Evolutionary conservation across 116 monocot genomes (phyloP), one percentile per base, ranked within the genome.

Genomic region (Zostera marina): DNA sequence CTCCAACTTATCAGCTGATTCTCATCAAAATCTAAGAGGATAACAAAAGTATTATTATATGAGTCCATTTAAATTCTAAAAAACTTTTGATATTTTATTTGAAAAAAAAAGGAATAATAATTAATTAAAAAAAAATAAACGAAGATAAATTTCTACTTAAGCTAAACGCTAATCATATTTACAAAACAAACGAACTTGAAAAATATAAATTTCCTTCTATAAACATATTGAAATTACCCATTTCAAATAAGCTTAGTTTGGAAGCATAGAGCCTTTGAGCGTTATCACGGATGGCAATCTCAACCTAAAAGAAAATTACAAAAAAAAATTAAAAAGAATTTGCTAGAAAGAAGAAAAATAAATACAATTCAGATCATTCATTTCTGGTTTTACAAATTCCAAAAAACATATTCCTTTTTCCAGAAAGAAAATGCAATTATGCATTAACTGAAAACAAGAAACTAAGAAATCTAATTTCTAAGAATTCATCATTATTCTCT

Each of bases 271-370:
- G 79, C 66, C 76, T 81, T 56, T 84, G 81, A 59, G 88, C 69
- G 73, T 94, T 94, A 54, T 94, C 94, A 57, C 94, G 71, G 56
- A 94, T 67, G 41, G 94, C 94, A 77, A 94, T 78, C 61, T 88
- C 88, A 73, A 94, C 75, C 94, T 94, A 42, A 22, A 48, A 26
- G 26, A 26, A 26, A 26, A 26, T 26, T 26, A 26, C 26, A 26
- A 1, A 26, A 26, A 1, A 26, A 4, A 26, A 26, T 26, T 26
- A 26, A 1, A 26, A 26, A 26, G 26, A 26, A 4, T 4, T 26
- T 26, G 26, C 26, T 26, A 4, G 26, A 26, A 26, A 26, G 26
- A 26, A 26, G 4, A 4, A 26, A 26, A 26, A 26, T 4, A 26
- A 26, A 26, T 26, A 4, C 26, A 26, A 1, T 26, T 26, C 26